These are phyloP conservation scores for Dendrobium chrysotoxum DNA, from an alignment of 106 monocot genomes.

Conservation along the genomic window DNA sequence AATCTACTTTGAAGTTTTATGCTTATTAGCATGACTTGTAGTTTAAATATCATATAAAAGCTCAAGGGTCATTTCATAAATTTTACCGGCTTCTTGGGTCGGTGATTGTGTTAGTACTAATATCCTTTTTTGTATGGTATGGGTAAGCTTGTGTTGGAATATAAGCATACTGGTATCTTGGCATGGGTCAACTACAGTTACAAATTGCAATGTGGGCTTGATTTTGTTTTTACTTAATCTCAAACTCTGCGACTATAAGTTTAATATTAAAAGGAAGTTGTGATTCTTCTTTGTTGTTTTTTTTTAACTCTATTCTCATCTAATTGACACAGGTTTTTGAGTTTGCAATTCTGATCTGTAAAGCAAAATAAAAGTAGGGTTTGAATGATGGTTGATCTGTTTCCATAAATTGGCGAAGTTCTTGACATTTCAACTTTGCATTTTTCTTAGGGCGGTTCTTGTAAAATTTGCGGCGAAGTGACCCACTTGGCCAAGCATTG, in stretches of 20 bases:
- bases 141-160: neutral
- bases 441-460: slow-evolving; percentile 79
- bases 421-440: neutral
- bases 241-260: neutral
- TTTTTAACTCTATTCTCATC: neutral
- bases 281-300: neutral
- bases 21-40: no score
- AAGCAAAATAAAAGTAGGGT: neutral
- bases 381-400: neutral
- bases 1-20: no score
- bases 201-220: neutral
- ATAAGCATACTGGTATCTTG: neutral
- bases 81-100: no score
- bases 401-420: neutral
- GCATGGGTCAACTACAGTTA: neutral
- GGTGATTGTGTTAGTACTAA: no score
- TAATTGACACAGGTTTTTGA: neutral
- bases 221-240: neutral
- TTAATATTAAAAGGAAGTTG: neutral
- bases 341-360: neutral
- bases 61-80: no score
- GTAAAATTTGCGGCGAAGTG: slow-evolving; percentile 82
- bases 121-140: no score
- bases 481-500: slow-evolving; percentile 93
- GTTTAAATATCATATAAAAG: no score